These are phyloP conservation scores for Pseudogymnoascus sp. DNA, from an alignment of 2,329 filamentous ascomycete species.

Conservation along the genomic window DNA sequence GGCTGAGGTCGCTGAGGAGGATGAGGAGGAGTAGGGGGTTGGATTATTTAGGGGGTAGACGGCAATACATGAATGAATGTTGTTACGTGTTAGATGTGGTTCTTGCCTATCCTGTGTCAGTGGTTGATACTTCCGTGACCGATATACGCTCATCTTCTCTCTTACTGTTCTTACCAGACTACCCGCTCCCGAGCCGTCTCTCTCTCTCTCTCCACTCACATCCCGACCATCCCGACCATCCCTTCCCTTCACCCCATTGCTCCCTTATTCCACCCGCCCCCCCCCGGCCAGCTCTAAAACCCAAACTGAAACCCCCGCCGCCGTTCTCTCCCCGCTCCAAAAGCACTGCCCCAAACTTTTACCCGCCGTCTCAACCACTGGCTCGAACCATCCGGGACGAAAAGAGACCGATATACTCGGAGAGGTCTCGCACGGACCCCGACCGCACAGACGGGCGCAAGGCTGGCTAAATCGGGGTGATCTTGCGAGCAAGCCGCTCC, in stretches of 20 bases:
- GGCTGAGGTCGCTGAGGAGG: conserved; percentile 30
- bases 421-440: not conserved
- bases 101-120: not conserved
- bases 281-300: not conserved
- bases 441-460: not conserved
- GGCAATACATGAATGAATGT: conserved; percentile 8
- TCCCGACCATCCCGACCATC: not conserved
- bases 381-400: not conserved
- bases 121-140: not conserved
- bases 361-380: not conserved
- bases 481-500: not conserved
- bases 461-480: not conserved
- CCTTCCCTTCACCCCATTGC: no score
- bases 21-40: conserved; percentile 16
- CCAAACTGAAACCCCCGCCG: not conserved
- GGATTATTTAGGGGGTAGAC: not conserved
- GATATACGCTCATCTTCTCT: not conserved
- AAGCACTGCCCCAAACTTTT: not conserved
- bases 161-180: not conserved
- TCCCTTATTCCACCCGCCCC: not conserved
- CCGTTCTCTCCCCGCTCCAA: not conserved
- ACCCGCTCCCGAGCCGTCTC: not conserved
- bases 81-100: not conserved
- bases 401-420: not conserved
- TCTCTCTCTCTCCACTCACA: not conserved